Base-by-base conservation (phyloP, 2,329 filamentous ascomycete genomes). In the Myriosclerotinia curreyana region DNA sequence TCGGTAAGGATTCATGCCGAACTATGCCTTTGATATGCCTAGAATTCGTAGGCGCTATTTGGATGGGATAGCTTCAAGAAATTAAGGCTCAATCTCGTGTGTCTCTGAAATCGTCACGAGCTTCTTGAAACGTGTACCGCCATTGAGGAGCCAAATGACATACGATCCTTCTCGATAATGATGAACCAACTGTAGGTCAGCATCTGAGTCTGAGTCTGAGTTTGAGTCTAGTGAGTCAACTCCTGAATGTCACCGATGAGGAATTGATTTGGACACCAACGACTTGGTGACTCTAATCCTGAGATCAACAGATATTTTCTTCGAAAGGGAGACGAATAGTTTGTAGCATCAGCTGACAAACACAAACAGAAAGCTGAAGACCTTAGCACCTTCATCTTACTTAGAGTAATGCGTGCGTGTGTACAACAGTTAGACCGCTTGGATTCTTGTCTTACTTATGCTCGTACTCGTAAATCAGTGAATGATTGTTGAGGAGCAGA, bases 401-500 rank as follows among this genome's bases (percentile, higher is more conserved):
- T 46, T 54, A n/a, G 36, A 55, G 3, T 28, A 42, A 22, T 1
- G 14, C 14, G 36, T 22, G 22, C 14, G 14, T 44, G 25, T 6
- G 25, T 34, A 22, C 38, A 58, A n/a, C 3, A 44, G 2, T 4
- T 20, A 22, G 20, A 20, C 14, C 8, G 42, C 28, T 12, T 44
- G 42, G 2, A 34, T 46, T 4, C 28, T 6, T 48, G 28, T 58
- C 55, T 44, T 58, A 58, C 20, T 34, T 22, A 12, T 36, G 31
- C 28, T 36, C 42, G 22, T 42, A 58, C n/a, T 48, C 55, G 55
- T 58, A 58, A 58, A 46, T 5, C 31, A 14, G 9, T 48, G 42
- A 58, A 58, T 36, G 14, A 28, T 36, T 58, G 14, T 31, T 2
- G 54, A 36, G 54, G 20, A 22, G 1, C 2, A 17, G 12, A 46